Percentiles rank a stretch among this genome's conserved stretches.
phyloP scores from a whole-genome alignment of 78 protist genomes.

The Dictyostelium intermedium region DNA sequence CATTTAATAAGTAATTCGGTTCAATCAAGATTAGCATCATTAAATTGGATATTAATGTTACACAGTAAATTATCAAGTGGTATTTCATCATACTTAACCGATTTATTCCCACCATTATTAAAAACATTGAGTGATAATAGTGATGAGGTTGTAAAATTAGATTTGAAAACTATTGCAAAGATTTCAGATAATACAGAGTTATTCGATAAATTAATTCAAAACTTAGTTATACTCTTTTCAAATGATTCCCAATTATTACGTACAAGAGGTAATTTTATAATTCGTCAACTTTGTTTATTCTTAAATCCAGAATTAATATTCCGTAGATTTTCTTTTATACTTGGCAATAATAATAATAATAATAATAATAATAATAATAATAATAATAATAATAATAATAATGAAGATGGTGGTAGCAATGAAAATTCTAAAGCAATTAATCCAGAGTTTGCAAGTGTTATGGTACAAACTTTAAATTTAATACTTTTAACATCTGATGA shows the following conservation, averaged over 20 bases:
- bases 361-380: no score
- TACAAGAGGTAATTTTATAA: conserved; percentile 74
- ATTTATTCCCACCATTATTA: conserved; percentile 75
- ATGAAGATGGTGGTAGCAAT: background rate
- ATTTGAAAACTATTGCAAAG: conserved; percentile 80
- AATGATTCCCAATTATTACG: conserved; percentile 44
- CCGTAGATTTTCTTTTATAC: conserved; percentile 32
- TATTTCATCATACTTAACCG: conserved; percentile 40
- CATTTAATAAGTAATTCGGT: conserved; percentile 51
- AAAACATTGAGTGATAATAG: conserved; percentile 59
- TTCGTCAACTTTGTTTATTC: conserved; percentile 72
- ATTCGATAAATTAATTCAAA: conserved; percentile 59
- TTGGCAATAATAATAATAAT: conserved; percentile 1
- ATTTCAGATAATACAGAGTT: conserved; percentile 26
- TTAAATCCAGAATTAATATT: conserved; percentile 73
- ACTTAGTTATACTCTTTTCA: conserved; percentile 22
- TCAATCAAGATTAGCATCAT: conserved; percentile 68
- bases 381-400: no score
- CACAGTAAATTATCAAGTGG: conserved; percentile 43
- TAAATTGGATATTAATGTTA: conserved; percentile 85
- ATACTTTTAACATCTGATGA: conserved; percentile 91
- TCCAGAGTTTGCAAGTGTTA: conserved; percentile 81
- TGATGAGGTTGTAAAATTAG: conserved; percentile 84
- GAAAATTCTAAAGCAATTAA: conserved; percentile 23
- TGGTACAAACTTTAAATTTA: conserved; percentile 90